A percentile compares a stretch with the other conserved stretches of the same genome.
Evolutionary conservation across 2,329 filamentous ascomycete genomes (phyloP).

Genomic region (Clathrospora elynae): DNA sequence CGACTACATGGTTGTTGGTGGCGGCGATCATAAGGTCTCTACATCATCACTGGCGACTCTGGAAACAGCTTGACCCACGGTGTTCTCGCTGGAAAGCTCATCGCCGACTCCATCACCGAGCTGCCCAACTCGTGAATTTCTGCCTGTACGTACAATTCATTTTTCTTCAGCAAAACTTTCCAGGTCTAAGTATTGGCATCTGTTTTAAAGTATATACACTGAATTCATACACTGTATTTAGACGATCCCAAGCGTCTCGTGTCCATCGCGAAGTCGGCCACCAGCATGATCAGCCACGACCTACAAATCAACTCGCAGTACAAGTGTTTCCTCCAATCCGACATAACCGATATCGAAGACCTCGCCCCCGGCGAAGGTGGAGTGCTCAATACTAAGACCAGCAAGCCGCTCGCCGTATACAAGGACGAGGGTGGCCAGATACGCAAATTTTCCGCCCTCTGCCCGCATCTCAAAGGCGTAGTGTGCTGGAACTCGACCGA

Average conservation of each 20-base stretch:
- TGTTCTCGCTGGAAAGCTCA: constrained; percentile 58
- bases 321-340: constrained; percentile 59
- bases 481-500: constrained; percentile 60
- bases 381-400: constrained; percentile 56
- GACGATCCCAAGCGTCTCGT: constrained; percentile 57
- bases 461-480: constrained; percentile 62
- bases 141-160: no score
- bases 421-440: constrained; percentile 60
- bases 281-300: constrained; percentile 57
- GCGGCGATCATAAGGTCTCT: no score
- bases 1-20: no score
- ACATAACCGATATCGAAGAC: constrained; percentile 63
- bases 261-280: constrained; percentile 54
- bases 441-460: constrained; percentile 59
- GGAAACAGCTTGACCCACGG: constrained; percentile 64
- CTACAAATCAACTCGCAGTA: constrained; percentile 62
- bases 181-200: no score
- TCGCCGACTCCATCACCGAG: constrained; percentile 60
- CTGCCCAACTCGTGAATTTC: constrained; percentile 56
- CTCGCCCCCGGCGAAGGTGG: constrained; percentile 57
- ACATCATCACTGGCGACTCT: constrained; percentile 62
- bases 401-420: constrained; percentile 61
- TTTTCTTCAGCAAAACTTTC: no score
- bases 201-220: no score
- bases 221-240: no score